Conservation (phyloP, 768 basidiomycete genomes). For the Pisolithus sp. region DNA sequence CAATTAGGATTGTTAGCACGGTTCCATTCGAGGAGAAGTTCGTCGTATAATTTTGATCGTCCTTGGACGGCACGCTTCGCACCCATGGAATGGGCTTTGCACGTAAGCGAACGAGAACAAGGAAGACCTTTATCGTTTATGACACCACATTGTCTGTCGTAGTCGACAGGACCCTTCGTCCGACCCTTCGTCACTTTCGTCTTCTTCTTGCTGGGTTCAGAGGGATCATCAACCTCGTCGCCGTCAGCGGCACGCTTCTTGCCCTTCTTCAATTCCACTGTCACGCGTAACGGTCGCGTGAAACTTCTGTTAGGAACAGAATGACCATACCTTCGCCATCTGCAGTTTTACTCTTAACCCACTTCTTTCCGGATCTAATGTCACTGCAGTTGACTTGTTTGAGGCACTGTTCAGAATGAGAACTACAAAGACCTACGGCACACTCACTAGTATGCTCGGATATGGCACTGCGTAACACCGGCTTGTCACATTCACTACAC, state of each 20-base stretch:
- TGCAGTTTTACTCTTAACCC: conserved; percentile 46
- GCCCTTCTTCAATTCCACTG: conserved; percentile 42
- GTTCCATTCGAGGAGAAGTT: conserved; percentile 87
- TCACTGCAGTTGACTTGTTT: conserved; percentile 53
- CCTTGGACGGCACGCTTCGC: conserved; percentile 89
- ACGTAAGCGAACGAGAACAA: conserved; percentile 92
- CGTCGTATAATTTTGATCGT: conserved; percentile 78
- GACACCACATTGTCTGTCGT: conserved; percentile 91
- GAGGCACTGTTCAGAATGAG: conserved; percentile 5
- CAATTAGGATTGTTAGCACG: conserved; percentile 82
- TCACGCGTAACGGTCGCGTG: conserved; percentile 3
- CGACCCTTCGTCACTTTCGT: conserved; percentile 75
- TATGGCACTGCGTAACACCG: conserved; percentile 68
- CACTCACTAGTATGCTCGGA: conserved; percentile 68
- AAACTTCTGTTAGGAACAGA: neutral
- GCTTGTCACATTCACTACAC: conserved; percentile 80
- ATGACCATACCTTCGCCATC: conserved; percentile 40
- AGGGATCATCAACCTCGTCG: conserved; percentile 56
- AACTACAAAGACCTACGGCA: neutral
- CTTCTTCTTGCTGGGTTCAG: conserved; percentile 73
- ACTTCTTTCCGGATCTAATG: conserved; percentile 51
- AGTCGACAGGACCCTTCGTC: conserved; percentile 80
- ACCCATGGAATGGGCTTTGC: conserved; percentile 97
- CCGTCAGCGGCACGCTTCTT: conserved; percentile 84
- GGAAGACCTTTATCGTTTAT: conserved; percentile 93